phyloP scores from a whole-genome alignment of 2,329 filamentous ascomycete species.

The Xylariaceae sp. region DNA sequence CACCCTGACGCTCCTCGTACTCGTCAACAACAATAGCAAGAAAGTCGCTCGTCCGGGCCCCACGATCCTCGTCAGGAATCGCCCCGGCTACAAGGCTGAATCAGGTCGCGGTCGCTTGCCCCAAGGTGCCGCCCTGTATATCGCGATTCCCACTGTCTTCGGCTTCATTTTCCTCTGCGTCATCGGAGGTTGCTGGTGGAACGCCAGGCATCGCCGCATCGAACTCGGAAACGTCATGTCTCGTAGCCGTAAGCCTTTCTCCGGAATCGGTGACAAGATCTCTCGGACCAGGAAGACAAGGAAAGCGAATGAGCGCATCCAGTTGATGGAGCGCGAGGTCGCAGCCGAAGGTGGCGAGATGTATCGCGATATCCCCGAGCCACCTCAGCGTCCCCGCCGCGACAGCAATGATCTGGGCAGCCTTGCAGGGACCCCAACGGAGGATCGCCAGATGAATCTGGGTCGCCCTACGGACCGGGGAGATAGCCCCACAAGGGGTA shows the following conservation, averaged over 20 bases:
- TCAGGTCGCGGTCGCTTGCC: conserved; percentile 31
- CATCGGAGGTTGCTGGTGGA: conserved; percentile 55
- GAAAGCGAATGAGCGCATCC: conserved; percentile 37
- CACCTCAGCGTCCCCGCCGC: conserved; percentile 29
- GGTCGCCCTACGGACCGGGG: conserved; percentile 21
- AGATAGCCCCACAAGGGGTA: conserved; percentile 21
- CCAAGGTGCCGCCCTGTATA: conserved; percentile 42
- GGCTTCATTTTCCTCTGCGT: conserved; percentile 45
- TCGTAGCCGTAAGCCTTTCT: conserved; percentile 39
- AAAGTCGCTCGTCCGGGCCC: conserved; percentile 37
- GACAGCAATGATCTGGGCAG: conserved; percentile 50
- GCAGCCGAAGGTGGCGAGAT: conserved; percentile 27
- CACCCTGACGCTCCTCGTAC: conserved; percentile 42
- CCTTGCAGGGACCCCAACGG: conserved; percentile 44
- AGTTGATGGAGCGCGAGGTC: conserved; percentile 39
- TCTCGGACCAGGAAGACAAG: conserved; percentile 31
- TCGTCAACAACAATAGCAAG: conserved; percentile 30
- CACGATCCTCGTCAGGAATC: conserved; percentile 38
- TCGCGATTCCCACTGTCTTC: conserved; percentile 50
- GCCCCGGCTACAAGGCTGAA: conserved; percentile 25
- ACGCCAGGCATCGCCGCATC: conserved; percentile 48
- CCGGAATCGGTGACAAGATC: conserved; percentile 39
- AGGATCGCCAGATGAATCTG: conserved; percentile 39
- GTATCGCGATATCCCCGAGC: conserved; percentile 35
- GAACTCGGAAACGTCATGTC: conserved; percentile 50